phyloP scores from a whole-genome alignment of 1,284 basidiomycete species.

The Apiotrichum montevideense region DNA sequence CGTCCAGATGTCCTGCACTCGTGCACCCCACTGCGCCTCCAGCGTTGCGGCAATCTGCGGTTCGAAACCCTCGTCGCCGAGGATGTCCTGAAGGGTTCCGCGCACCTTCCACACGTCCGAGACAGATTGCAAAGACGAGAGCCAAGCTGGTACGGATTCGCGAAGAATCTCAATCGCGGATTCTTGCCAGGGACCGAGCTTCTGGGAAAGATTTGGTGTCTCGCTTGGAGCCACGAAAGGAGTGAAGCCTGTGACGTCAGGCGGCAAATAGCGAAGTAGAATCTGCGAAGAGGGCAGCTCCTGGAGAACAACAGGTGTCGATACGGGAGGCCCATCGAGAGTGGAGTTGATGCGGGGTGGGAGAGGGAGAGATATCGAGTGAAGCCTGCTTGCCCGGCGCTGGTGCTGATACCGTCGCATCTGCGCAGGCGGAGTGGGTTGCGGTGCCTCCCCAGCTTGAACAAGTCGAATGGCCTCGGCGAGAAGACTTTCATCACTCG shows the following conservation, averaged over 20 bases:
- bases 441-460: constrained; percentile 32
- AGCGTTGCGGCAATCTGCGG: constrained; percentile 24
- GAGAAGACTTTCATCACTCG: constrained; percentile 27
- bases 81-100: constrained; percentile 13
- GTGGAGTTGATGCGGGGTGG: constrained; percentile 21
- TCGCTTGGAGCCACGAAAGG: constrained; percentile 56
- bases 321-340: constrained; percentile 26
- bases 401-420: constrained; percentile 19
- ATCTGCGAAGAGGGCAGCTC: constrained; percentile 45
- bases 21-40: constrained; percentile 36
- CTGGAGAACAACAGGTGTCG: constrained; percentile 35
- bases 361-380: constrained; percentile 40
- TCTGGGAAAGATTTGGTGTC: constrained; percentile 49
- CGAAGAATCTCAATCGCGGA: constrained; percentile 23
- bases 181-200: constrained; percentile 35
- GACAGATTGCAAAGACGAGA: constrained; percentile 30
- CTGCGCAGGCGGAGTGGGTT: constrained; percentile 5
- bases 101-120: constrained; percentile 42
- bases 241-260: constrained; percentile 39
- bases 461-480: constrained; percentile 37
- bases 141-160: constrained; percentile 32
- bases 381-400: constrained; percentile 36
- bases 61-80: constrained; percentile 27
- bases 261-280: constrained; percentile 43
- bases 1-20: constrained; percentile 41